Conservation (phyloP, 768 basidiomycete genomes). For the Suillus discolor region DNA sequence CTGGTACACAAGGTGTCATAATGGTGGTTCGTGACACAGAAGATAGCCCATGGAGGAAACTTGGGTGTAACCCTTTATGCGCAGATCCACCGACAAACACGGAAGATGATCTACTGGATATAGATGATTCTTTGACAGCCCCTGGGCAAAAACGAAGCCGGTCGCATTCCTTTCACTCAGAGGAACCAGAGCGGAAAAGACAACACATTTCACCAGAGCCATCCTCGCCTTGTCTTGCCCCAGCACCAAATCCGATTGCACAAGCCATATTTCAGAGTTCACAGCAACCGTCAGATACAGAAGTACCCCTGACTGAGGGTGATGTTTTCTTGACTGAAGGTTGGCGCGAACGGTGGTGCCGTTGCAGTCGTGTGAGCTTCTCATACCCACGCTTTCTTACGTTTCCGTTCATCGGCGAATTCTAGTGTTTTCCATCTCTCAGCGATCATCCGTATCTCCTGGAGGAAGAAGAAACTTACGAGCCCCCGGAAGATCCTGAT, state of each 20-base stretch:
- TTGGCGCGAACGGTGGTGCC: slow-evolving; percentile 82
- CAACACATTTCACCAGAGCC: slow-evolving; percentile 43
- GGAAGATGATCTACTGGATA: slow-evolving; percentile 25
- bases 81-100: slow-evolving; percentile 11
- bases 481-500: slow-evolving; percentile 86
- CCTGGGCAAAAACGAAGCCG: slow-evolving; percentile 50
- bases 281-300: slow-evolving; percentile 16
- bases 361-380: slow-evolving; percentile 56
- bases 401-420: slow-evolving; percentile 7
- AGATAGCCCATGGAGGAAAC: slow-evolving; percentile 52
- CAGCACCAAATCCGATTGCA: slow-evolving; percentile 47
- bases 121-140: slow-evolving; percentile 26
- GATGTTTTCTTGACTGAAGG: slow-evolving; percentile 77
- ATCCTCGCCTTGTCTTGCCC: slow-evolving; percentile 54
- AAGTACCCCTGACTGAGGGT: slow-evolving; percentile 50
- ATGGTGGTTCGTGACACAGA: slow-evolving; percentile 62
- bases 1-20: slow-evolving; percentile 67
- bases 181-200: slow-evolving; percentile 45
- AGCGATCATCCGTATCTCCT: slow-evolving; percentile 60
- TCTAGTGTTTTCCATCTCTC: slow-evolving; percentile 62
- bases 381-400: slow-evolving; percentile 4
- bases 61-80: slow-evolving; percentile 34
- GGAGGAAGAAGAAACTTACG: slow-evolving; percentile 81
- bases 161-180: slow-evolving; percentile 28
- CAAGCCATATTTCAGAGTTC: slow-evolving; percentile 42